Base-by-base conservation (phyloP, 2,329 filamentous ascomycete species). In the Leptographium galeiforme region DNA sequence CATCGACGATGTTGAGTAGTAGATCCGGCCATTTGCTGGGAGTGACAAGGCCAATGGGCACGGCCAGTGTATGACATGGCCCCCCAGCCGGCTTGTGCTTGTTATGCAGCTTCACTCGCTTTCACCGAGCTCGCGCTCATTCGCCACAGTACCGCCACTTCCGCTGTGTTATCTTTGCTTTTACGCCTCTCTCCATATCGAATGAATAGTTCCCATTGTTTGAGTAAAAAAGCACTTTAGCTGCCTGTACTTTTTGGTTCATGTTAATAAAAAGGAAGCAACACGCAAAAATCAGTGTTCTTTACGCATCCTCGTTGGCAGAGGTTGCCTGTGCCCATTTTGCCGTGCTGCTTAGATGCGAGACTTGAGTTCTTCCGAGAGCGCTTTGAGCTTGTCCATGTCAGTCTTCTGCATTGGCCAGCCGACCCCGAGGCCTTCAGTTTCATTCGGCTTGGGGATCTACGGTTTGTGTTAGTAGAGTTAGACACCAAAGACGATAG, bases 361-460 rank as follows among this genome's bases (percentile, higher is more conserved):
- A 16, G 84, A 71, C 78, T 94, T 94, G 64, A 98, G 75, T 53
- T 95, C 87, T 67, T 91, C 89, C 57, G 79, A 76, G 57, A 94
- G 72, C 58, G 79, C 80, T 76, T 90, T 87, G 62, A 98, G 72
- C 66, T 83, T 79, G 1, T 88, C 87, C 85, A 93, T 94, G 61
- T 95, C 84, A 2, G 78, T 77, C 57, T 74, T 68, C 69, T 87
- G 78, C 58, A 82, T 73, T 19, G 90, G 89, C 93, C 93, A 98
- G 38, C 71, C 67, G 6, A 60, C 50, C 6, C 78, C 81, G 51
- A 98, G 73, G 8, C 93, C 93, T 67, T 97, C 87, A 39, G 74
- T 64, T 62, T 83, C 73, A 63, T 88, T 94, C 51, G 93, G 91
- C 76, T 98, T 98, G 39, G 93, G 93, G 58, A 98, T 98, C 85